phyloP scores from a whole-genome alignment of 2,329 filamentous ascomycete genomes.

The Conoideocrella luteorostrata region DNA sequence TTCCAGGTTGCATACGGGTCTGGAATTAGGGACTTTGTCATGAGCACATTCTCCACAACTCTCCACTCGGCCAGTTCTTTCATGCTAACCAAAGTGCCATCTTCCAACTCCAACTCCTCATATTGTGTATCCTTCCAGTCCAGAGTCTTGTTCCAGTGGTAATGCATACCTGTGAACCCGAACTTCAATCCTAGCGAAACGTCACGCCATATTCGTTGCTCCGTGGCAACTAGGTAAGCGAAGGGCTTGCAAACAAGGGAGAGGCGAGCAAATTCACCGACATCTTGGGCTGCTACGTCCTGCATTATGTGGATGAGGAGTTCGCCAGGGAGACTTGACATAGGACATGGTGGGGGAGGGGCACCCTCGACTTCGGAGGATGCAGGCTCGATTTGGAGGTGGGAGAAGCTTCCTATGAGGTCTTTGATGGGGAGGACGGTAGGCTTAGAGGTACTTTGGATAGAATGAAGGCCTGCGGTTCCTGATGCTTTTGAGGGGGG shows the following conservation, averaged over 20 bases:
- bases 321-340: constrained; percentile 73
- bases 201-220: constrained; percentile 80
- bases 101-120: constrained; percentile 20
- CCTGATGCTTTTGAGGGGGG: constrained; percentile 15
- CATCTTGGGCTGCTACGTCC: constrained; percentile 65
- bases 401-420: constrained; percentile 70
- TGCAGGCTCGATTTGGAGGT: constrained; percentile 59
- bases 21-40: constrained; percentile 36
- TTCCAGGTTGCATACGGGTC: constrained; percentile 48
- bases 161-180: constrained; percentile 80
- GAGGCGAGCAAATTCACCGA: constrained; percentile 69
- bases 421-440: constrained; percentile 53
- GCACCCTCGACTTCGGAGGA: constrained; percentile 66
- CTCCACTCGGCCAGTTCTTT: constrained; percentile 29
- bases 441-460: too few relatives aligned
- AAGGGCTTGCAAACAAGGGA: constrained; percentile 80
- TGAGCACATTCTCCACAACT: constrained; percentile 25
- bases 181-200: constrained; percentile 64
- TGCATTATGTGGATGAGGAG: constrained; percentile 73
- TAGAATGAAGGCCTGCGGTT: background rate
- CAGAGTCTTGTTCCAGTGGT: constrained; percentile 62
- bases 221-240: constrained; percentile 76
- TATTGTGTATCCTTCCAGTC: constrained; percentile 40
- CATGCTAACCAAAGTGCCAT: constrained; percentile 26
- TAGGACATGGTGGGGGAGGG: constrained; percentile 69